Conservation (phyloP, 352 stramenopile species). For the Blastocystis sp. region DNA sequence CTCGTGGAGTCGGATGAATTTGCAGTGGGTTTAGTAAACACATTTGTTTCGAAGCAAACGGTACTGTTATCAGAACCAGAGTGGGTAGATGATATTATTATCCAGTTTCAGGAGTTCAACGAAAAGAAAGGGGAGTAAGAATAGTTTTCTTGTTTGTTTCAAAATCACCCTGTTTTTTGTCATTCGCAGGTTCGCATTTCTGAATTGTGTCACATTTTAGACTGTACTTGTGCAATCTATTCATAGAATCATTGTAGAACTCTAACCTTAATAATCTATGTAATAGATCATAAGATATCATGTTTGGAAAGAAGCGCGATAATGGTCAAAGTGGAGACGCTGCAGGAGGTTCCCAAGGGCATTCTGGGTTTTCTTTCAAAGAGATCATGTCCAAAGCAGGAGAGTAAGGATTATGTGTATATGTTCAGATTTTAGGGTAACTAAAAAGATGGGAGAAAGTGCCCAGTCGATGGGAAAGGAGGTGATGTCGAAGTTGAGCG, state of each 20-base stretch:
- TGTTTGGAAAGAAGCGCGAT: slow-evolving; percentile 29
- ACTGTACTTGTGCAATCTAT: neutral
- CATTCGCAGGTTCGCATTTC: neutral
- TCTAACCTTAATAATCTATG: neutral
- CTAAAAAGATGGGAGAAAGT: slow-evolving; percentile 33
- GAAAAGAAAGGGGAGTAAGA: neutral
- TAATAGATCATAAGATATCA: neutral
- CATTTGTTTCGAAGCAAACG: neutral
- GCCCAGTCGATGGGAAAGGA: slow-evolving; percentile 24
- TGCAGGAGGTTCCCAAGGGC: neutral
- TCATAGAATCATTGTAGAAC: neutral
- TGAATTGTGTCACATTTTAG: neutral
- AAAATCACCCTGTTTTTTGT: neutral
- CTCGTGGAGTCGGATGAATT: neutral
- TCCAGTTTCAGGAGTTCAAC: neutral
- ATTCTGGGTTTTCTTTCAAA: slow-evolving; percentile 28
- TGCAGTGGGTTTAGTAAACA: neutral
- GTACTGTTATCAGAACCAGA: neutral
- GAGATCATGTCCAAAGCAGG: slow-evolving; percentile 35
- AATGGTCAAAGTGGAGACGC: neutral
- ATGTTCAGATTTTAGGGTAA: neutral
- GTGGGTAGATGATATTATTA: neutral
- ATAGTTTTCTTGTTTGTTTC: neutral
- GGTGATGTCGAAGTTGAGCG: slow-evolving; percentile 47
- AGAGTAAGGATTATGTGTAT: neutral